A percentile compares a stretch with the other conserved stretches of the same genome.
These are phyloP conservation scores for Cyclotella baltica DNA, from an alignment of 108 stramenopile species.

Conservation along the genomic window DNA sequence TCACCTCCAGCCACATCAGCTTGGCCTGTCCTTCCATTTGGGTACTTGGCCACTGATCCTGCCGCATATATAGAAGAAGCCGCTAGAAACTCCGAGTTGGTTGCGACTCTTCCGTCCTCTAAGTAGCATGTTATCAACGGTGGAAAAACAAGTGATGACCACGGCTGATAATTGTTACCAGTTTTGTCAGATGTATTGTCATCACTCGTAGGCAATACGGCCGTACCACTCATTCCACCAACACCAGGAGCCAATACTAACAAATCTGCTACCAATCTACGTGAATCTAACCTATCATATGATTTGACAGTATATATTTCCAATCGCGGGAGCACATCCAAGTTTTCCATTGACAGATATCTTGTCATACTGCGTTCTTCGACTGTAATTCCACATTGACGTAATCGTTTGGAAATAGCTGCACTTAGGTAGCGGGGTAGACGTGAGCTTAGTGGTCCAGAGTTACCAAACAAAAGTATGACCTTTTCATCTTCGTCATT, in stretches of 20 bases:
- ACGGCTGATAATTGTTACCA: constrained; percentile 32
- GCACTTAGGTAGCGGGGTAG: constrained; percentile 80
- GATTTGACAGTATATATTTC: constrained; percentile 84
- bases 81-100: constrained; percentile 70
- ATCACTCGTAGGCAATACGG: constrained; percentile 56
- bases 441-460: constrained; percentile 59
- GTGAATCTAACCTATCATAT: constrained; percentile 77
- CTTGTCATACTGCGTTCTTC: constrained; percentile 79
- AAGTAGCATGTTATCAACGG: constrained; percentile 73
- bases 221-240: constrained; percentile 71
- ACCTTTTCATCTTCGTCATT: constrained; percentile 42
- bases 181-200: constrained; percentile 5
- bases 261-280: constrained; percentile 58
- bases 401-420: constrained; percentile 70
- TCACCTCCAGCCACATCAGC: constrained; percentile 81
- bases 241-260: constrained; percentile 78
- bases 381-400: constrained; percentile 65
- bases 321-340: constrained; percentile 10
- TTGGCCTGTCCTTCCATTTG: constrained; percentile 70
- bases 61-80: constrained; percentile 81
- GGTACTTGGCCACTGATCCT: constrained; percentile 83
- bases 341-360: constrained; percentile 63
- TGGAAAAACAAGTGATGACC: constrained; percentile 58
- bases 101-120: constrained; percentile 79
- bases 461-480: constrained; percentile 67